Percentiles rank a stretch among this genome's conserved stretches.
These are phyloP conservation scores for Fusarium tupiense DNA, from an alignment of 2,329 filamentous ascomycete genomes.

Conservation along the genomic window DNA sequence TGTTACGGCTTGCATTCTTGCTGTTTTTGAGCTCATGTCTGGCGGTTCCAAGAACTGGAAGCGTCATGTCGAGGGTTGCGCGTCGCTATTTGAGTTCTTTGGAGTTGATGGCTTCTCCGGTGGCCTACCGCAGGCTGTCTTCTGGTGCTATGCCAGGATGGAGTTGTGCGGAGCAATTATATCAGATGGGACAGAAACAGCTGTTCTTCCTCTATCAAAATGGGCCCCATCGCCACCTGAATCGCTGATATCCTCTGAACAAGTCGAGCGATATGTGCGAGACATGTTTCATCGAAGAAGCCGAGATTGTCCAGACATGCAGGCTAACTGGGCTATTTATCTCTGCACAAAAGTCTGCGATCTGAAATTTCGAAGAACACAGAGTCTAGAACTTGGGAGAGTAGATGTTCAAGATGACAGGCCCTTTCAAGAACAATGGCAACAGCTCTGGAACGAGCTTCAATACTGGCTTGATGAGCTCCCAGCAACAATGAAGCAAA, in stretches of 20 bases:
- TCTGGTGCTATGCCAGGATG: constrained; percentile 69
- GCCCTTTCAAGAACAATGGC: constrained; percentile 54
- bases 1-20: constrained; percentile 58
- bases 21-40: constrained; percentile 60
- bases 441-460: constrained; percentile 56
- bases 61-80: constrained; percentile 65
- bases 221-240: constrained; percentile 52
- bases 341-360: constrained; percentile 61
- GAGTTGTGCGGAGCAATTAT: constrained; percentile 65
- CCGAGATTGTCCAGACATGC: constrained; percentile 54
- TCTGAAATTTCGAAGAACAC: constrained; percentile 48
- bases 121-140: constrained; percentile 61
- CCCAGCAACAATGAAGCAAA: constrained; percentile 50
- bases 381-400: constrained; percentile 51
- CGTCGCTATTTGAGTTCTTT: constrained; percentile 61
- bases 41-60: constrained; percentile 61
- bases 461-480: constrained; percentile 56
- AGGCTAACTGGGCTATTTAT: constrained; percentile 65
- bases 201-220: constrained; percentile 58
- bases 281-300: constrained; percentile 45
- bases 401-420: constrained; percentile 50
- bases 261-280: constrained; percentile 18
- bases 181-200: constrained; percentile 58
- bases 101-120: constrained; percentile 58
- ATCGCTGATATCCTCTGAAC: constrained; percentile 1